phyloP scores from a whole-genome alignment of 2,329 filamentous ascomycete genomes.

The Penicillium nordicum region DNA sequence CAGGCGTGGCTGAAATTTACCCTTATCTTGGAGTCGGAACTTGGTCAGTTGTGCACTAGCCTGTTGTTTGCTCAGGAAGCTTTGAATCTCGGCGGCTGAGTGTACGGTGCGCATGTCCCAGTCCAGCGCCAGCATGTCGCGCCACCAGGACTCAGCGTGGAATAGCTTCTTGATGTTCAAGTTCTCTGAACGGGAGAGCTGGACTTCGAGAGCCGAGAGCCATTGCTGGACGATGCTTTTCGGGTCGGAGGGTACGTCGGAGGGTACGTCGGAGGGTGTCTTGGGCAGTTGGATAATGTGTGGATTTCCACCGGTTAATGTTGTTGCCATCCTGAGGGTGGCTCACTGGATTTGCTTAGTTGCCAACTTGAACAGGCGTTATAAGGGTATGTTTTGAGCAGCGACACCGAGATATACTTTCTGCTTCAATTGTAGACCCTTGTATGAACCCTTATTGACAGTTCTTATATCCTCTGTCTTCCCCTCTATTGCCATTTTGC shows the following conservation, averaged over 20 bases:
- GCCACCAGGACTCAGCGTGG: conserved; percentile 42
- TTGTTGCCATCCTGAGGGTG: conserved; percentile 16
- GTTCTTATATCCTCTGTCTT: background rate
- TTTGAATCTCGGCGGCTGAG: conserved; percentile 29
- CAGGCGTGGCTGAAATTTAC: conserved; percentile 30
- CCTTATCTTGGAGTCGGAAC: conserved; percentile 33
- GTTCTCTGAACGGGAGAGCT: conserved; percentile 19
- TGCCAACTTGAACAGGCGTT: too few relatives aligned
- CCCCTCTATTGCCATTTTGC: conserved; percentile 5
- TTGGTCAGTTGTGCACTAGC: conserved; percentile 25
- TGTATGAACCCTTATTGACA: background rate
- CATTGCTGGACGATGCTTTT: conserved; percentile 32
- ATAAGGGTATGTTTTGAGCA: background rate
- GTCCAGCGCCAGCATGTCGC: conserved; percentile 40
- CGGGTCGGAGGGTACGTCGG: conserved; percentile 23
- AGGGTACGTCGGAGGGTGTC: conserved; percentile 19
- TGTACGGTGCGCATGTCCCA: conserved; percentile 41
- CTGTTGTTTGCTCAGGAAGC: conserved; percentile 30
- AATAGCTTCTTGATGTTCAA: conserved; percentile 28
- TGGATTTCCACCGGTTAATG: conserved; percentile 23
- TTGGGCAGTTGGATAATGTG: conserved; percentile 33
- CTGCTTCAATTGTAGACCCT: background rate
- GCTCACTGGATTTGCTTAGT: background rate
- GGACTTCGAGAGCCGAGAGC: conserved; percentile 27
- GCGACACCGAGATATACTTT: background rate